A percentile compares a stretch with the other conserved stretches of the same genome.
Evolutionary conservation across 2,329 filamentous ascomycete genomes (phyloP).

Genomic region (Fusarium odoratissimum): DNA sequence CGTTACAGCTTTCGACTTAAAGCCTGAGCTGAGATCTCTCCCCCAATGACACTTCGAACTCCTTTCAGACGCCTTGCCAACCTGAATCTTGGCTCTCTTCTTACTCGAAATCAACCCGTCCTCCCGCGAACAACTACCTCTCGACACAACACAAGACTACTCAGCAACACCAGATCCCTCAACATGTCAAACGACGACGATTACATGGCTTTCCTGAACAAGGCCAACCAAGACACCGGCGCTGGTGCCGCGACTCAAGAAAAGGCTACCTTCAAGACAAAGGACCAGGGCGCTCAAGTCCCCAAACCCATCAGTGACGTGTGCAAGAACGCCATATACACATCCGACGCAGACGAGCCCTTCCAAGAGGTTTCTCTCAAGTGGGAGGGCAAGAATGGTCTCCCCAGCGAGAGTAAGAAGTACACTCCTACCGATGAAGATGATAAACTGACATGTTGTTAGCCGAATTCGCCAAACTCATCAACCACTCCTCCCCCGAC

Average conservation of each 20-base stretch:
- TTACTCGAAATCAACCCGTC: background rate
- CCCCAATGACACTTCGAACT: constrained; percentile 35
- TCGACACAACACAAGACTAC: constrained; percentile 19
- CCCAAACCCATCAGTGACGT: constrained; percentile 67
- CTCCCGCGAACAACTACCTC: background rate
- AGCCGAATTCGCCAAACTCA: constrained; percentile 78
- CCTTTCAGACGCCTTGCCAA: constrained; percentile 14
- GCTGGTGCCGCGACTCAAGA: constrained; percentile 33
- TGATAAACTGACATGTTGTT: constrained; percentile 12
- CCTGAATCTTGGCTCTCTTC: background rate
- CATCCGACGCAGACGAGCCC: constrained; percentile 86
- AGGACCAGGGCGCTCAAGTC: constrained; percentile 66
- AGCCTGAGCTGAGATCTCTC: constrained; percentile 23
- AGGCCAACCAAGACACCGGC: constrained; percentile 80
- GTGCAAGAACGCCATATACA: constrained; percentile 71
- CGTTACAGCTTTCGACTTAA: constrained; percentile 22
- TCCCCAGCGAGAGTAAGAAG: constrained; percentile 71
- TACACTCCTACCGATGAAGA: background rate
- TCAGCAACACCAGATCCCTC: constrained; percentile 36
- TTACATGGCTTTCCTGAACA: constrained; percentile 87
- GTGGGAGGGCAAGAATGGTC: constrained; percentile 62
- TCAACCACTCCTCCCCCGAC: constrained; percentile 66
- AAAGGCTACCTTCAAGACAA: constrained; percentile 60
- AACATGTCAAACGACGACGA: constrained; percentile 81
- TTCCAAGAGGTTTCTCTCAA: constrained; percentile 81